Evolutionary conservation across 2,329 filamentous ascomycete species (phyloP), one percentile per base, ranked within the genome.

Genomic region (Blumeriella jaapii): DNA sequence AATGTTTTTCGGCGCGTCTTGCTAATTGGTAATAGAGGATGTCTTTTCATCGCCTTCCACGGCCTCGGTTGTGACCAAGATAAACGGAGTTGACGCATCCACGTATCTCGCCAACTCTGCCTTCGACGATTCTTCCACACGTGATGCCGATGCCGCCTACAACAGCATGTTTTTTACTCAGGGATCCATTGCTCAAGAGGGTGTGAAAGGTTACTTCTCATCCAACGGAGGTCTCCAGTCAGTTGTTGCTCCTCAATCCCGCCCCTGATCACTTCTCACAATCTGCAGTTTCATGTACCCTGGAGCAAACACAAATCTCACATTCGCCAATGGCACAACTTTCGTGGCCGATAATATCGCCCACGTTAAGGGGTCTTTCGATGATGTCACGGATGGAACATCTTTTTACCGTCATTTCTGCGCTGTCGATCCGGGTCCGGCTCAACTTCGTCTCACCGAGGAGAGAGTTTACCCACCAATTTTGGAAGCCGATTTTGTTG

Each of bases 81-180:
- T 78, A 51, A 70, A 78, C 46, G 72, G 67, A n/a, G 53, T 65
- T 28, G 61, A 73, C 27, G 69, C 65, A 3, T 61, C 61, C 5
- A 59, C 59, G 1, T 68, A 61, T 40, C 56, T 75, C 12, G 57
- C 65, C 26, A 58, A 66, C 2, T 63, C 62, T 51, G 61, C 56
- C 37, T 55, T 55, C 47, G 47, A 51, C 28, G 48, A 53, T 40
- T 44, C 59, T 36, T 39, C 52, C 45, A 40, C 61, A 25, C 61
- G 62, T 42, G 61, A 63, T 32, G 50, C 50, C 14, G 59, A 63
- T 42, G 56, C 61, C 6, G 58, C 55, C 4, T 63, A 61, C 34
- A 63, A 63, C 41, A 57, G 55, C 4, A 55, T 62, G 50, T 62
- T 63, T 41, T 62, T 53, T 36, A 54, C 51, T 29, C 54, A 50